Evolutionary conservation across 441 rosid species (phyloP).

Genomic region (Daphne laureola): DNA sequence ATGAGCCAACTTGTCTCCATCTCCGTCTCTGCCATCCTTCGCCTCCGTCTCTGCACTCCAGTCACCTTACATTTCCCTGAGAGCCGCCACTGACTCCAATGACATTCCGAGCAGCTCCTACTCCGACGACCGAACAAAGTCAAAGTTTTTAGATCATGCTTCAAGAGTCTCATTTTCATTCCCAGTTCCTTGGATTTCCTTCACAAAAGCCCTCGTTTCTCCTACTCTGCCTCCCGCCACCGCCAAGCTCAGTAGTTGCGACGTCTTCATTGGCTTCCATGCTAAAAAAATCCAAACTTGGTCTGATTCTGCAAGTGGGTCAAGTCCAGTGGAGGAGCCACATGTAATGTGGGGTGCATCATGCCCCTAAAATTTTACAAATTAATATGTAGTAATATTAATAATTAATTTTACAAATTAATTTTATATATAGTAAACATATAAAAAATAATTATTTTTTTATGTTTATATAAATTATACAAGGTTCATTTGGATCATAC

Average conservation of each 20-base stretch:
- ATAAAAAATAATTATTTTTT: too few species aligned
- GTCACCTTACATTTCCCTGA: constrained; percentile 90
- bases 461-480: too few species aligned
- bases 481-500: too few species aligned
- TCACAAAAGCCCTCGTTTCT: constrained; percentile 62
- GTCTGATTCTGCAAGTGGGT: constrained; percentile 84
- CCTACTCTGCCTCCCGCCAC: constrained; percentile 33
- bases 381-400: too few species aligned
- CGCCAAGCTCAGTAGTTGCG: constrained; percentile 84
- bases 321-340: too few species aligned
- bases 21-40: constrained; percentile 92
- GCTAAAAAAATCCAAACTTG: constrained; percentile 65
- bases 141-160: constrained; percentile 56
- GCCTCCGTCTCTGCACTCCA: constrained; percentile 92
- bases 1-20: constrained; percentile 42
- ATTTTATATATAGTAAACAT: too few species aligned
- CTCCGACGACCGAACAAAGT: constrained; percentile 63
- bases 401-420: too few species aligned
- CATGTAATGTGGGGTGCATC: too few species aligned
- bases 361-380: too few species aligned
- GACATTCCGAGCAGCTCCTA: constrained; percentile 81
- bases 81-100: constrained; percentile 68
- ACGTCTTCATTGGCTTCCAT: constrained; percentile 78
- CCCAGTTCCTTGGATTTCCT: constrained; percentile 78
- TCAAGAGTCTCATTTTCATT: constrained; percentile 80